phyloP scores from a whole-genome alignment of 2,329 filamentous ascomycete species.

The Curvularia verruculosa region DNA sequence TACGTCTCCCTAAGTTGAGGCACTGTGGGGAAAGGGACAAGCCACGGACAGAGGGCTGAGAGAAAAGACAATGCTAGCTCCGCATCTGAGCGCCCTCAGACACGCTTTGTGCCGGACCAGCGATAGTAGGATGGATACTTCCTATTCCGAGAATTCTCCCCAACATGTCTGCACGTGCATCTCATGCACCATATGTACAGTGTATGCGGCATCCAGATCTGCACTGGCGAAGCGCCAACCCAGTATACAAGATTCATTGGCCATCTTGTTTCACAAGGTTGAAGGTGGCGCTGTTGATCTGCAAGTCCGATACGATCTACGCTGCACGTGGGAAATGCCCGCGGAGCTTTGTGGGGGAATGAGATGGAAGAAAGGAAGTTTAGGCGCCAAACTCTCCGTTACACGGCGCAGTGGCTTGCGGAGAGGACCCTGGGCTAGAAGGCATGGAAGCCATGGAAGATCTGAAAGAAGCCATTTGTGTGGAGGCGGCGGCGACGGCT shows the following conservation, averaged over 20 bases:
- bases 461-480: not conserved
- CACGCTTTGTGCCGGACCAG: slow-evolving; percentile 1
- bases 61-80: slow-evolving; percentile 5
- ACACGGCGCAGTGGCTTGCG: slow-evolving; percentile 12
- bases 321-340: slow-evolving; percentile 13
- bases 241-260: slow-evolving; percentile 2
- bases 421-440: slow-evolving; percentile 21
- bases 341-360: slow-evolving; percentile 16
- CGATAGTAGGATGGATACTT: slow-evolving; percentile 10
- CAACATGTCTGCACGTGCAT: slow-evolving; percentile 3
- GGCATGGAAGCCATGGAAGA: slow-evolving; percentile 11
- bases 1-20: slow-evolving; percentile 2
- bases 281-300: slow-evolving; percentile 15
- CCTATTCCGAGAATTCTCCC: slow-evolving; percentile 11
- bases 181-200: not conserved
- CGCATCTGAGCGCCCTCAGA: slow-evolving; percentile 7
- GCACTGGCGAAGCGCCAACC: not conserved
- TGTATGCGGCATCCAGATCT: not conserved
- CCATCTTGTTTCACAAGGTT: not conserved
- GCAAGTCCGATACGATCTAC: slow-evolving; percentile 21
- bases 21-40: slow-evolving; percentile 4
- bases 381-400: slow-evolving; percentile 19
- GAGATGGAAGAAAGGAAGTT: slow-evolving; percentile 2
- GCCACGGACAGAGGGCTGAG: not conserved
- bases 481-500: slow-evolving; percentile 6